Evolutionary conservation across 495 filamentous ascomycete species (phyloP).

Genomic region (Corynascus novoguineensis): DNA sequence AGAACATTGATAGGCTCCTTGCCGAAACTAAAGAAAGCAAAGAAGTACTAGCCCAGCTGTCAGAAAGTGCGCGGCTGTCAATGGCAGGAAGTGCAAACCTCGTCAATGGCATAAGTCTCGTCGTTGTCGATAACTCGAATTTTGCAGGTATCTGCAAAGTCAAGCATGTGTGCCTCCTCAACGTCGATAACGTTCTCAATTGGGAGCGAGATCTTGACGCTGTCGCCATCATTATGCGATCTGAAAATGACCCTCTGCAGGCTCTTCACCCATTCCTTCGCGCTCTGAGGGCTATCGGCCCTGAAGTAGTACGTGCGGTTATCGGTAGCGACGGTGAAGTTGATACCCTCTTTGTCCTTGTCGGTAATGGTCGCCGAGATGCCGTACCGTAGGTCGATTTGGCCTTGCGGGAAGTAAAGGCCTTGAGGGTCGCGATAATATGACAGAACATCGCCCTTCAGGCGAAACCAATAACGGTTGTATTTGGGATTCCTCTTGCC

Average conservation of each 20-base stretch:
- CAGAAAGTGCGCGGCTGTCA: slow-evolving; percentile 19
- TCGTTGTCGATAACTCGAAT: slow-evolving; percentile 86
- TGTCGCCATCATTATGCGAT: slow-evolving; percentile 93
- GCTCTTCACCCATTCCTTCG: slow-evolving; percentile 95
- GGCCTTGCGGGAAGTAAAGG: slow-evolving; percentile 85
- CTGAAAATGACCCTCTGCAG: slow-evolving; percentile 93
- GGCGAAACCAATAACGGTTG: slow-evolving; percentile 91
- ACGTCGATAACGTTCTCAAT: slow-evolving; percentile 86
- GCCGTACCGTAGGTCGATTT: slow-evolving; percentile 88
- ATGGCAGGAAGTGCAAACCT: slow-evolving; percentile 50
- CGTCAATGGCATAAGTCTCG: slow-evolving; percentile 91
- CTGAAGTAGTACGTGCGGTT: slow-evolving; percentile 80
- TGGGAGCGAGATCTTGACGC: slow-evolving; percentile 91
- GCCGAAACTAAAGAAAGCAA: slow-evolving; percentile 86
- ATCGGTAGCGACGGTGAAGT: slow-evolving; percentile 78
- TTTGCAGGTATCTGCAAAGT: slow-evolving; percentile 91
- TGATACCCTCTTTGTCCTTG: slow-evolving; percentile 67
- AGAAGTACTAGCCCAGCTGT: slow-evolving; percentile 75
- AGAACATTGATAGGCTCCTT: slow-evolving; percentile 79
- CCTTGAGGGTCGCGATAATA: slow-evolving; percentile 83
- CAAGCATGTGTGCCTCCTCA: slow-evolving; percentile 85
- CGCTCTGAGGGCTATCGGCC: slow-evolving; percentile 81
- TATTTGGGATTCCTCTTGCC: slow-evolving; percentile 86
- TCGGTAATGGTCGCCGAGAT: slow-evolving; percentile 72
- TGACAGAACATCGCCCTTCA: slow-evolving; percentile 92